Evolutionary conservation across 129 eudicot species (phyloP), one percentile per base, ranked within the genome.

Genomic region (Escallonia rubra): DNA sequence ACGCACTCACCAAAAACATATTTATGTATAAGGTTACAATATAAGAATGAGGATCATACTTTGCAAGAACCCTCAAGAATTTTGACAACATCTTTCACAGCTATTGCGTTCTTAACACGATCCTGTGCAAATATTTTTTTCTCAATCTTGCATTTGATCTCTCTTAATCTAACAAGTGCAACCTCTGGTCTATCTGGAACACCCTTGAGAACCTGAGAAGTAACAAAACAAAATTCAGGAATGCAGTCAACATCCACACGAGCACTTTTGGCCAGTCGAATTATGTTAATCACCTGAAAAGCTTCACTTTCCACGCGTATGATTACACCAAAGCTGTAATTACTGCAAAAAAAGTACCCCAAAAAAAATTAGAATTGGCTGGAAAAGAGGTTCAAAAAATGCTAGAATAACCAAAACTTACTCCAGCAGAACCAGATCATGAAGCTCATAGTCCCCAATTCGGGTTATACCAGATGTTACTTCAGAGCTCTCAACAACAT

Each of bases 261-360:
- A 53, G 10, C 14, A 65, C 41, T 55, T 69, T 50, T 42, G 41
- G 38, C 63, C 7, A 46, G 4, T 56, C 40, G 43, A 34, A 15
- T 59, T 71, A 58, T 41, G 64, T 6, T 57, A 67, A 72, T 83
- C 66, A 89, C 99, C 92, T 93, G 99, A 67, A 86, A 86, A 67
- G 96, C 99, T 84, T 93, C 99, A 70, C 96, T 93, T 44, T 93
- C 99, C 10, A 93, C 96, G 10, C 99, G 90, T 76, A 93, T 93
- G 58, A 93, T 93, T 41, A 93, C 95, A 61, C 98, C 98, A 60
- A 92, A 92, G 74, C 85, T 88, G 70, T 72, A 81, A 72, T 88
- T 83, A 74, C 98, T 92, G 87, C 96, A 82, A 43, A 69, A 23
- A 75, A 41, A 41, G 12, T 59, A 59, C 59, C 23, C 34, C 34